Base-by-base conservation (phyloP, 2,329 filamentous ascomycete genomes). In the Arthroderma sp. region DNA sequence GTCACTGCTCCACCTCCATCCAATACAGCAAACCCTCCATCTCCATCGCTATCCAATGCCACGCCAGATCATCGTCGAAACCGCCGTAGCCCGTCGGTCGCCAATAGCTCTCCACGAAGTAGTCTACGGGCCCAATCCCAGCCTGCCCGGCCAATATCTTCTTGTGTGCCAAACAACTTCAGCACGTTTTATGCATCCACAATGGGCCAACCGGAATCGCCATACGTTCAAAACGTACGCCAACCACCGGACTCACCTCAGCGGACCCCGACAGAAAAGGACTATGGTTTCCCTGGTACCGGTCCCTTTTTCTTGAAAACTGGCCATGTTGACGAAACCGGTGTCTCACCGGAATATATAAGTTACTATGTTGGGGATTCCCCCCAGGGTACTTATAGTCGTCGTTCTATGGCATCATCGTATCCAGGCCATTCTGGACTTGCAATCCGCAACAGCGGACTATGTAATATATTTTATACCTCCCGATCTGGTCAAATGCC, bases 71-170 rank as follows among this genome's bases (percentile, higher is more conserved):
- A 70, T 47, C 73, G 74, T 43, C 73, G 74, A 33, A 75, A 69
- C 58, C 70, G 71, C 35, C 71, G 76, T 47, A 70, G 75, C 56
- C 73, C 74, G 11, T 77, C 74, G 2, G 67, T 71, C 56, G 70
- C 70, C 11, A 74, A 73, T 56, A 70, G 69, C 7, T 73, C 73
- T 19, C 70, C 74, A 2, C 70, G 70, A 35, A 69, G 68, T 31
- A 73, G 71, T 21, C 60, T 76, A 31, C 67, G 75, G 56, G 75
- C 75, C n/a, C 75, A 77, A 23, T 77, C 75, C n/a, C 75, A 77
- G 58, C 75, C 75, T 56, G 74, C 75, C n/a, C 69, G 75, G 23
- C 65, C 71, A n/a, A 62, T 75, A 17, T 70, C 71, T 2, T 11
- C 51, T 2, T 37, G 33, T n/a, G 19, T 54, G n/a, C 55, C 70